Conservation (phyloP, 371 early-diverging fungal species). For the Saksenaea vasiformis region DNA sequence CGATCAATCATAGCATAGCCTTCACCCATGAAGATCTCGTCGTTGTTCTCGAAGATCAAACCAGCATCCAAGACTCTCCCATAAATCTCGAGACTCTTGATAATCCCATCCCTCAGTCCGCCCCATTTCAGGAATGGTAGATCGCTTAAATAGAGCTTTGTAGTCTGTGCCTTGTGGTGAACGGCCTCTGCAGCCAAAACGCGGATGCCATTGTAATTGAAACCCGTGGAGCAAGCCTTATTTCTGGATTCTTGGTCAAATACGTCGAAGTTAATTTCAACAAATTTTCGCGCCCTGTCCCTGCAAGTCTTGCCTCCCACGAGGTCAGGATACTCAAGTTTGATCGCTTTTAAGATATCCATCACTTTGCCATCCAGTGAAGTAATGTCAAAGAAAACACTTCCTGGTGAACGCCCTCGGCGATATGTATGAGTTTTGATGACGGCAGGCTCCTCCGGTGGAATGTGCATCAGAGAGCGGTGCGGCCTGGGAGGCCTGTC, state of each 20-base stretch:
- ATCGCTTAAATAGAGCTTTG: background rate
- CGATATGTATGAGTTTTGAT: background rate
- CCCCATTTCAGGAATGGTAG: background rate
- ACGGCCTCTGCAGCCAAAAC: background rate
- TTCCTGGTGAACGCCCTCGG: background rate
- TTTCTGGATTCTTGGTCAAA: background rate
- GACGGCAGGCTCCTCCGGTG: background rate
- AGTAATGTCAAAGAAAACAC: background rate
- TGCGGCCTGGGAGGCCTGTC: background rate
- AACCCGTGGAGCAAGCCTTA: background rate
- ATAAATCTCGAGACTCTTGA: background rate
- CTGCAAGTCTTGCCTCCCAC: background rate
- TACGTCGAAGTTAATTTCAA: background rate
- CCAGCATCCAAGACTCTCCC: background rate
- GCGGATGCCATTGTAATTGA: background rate
- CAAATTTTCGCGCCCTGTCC: background rate
- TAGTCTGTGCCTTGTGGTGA: background rate
- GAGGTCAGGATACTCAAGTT: background rate
- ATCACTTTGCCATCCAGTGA: background rate
- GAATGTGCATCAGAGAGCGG: background rate
- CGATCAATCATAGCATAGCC: conserved; percentile 1
- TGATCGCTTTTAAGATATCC: background rate
- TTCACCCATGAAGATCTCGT: background rate
- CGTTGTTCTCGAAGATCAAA: background rate
- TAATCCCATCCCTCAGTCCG: background rate